These are phyloP conservation scores for Candida methanosorbosa DNA, from an alignment of 805 yeast species.

Conservation along the genomic window DNA sequence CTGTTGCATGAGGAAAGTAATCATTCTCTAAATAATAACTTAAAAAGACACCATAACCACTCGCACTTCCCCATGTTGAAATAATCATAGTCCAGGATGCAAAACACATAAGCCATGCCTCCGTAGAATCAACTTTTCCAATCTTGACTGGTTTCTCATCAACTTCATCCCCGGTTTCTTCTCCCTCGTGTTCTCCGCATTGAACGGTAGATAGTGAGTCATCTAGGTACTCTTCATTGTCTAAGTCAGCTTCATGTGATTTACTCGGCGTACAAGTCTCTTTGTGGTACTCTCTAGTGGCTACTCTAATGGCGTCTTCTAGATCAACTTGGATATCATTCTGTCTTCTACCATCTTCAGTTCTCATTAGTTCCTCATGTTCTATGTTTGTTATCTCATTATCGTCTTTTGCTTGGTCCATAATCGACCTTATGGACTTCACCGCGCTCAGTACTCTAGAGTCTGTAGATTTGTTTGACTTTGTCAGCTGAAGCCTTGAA, in stretches of 20 bases:
- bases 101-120: conserved; percentile 45
- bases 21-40: conserved; percentile 40
- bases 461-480: conserved; percentile 2
- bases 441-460: conserved; percentile 4
- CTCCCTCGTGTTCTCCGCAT: too few relatives aligned
- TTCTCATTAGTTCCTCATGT: conserved; percentile 2
- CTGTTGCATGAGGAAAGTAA: conserved; percentile 41
- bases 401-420: conserved; percentile 15
- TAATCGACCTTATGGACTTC: conserved; percentile 3
- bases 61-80: conserved; percentile 58
- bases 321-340: conserved; percentile 14
- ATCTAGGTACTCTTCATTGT: too few relatives aligned
- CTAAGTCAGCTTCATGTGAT: conserved; percentile 4
- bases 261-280: too few relatives aligned
- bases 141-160: not conserved
- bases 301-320: conserved; percentile 15
- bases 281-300: conserved; percentile 4
- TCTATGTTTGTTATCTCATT: conserved; percentile 11
- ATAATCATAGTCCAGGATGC: conserved; percentile 34
- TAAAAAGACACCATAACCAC: conserved; percentile 51
- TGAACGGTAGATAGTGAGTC: too few relatives aligned
- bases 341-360: conserved; percentile 11
- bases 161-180: not conserved
- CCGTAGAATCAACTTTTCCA: conserved; percentile 36
- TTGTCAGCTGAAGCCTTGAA: too few relatives aligned